Base-by-base conservation (phyloP, 1,139 yeast species). In the Zygotorulaspora mrakii region DNA sequence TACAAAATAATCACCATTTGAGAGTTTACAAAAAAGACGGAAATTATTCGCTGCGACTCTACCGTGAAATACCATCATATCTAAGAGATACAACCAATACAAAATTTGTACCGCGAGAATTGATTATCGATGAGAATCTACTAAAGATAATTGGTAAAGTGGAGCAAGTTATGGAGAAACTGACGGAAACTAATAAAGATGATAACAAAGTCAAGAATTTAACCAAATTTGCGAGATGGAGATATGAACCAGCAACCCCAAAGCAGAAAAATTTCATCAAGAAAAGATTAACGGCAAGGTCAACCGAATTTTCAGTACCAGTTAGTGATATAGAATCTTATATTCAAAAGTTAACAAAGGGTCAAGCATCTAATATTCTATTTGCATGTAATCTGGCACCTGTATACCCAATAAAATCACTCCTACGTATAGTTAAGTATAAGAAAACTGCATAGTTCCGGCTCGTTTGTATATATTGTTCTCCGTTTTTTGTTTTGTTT, bases 321-420 rank as follows among this genome's bases (percentile, higher is more conserved):
- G 27, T 33, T 2, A 31, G 42, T 0, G 49, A 48, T 7, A 53
- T 73, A 3, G 38, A 49, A 5, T 33, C 45, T 1, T 53, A 54
- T 23, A 39, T 71, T 2, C 10, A 35, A 1, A 25, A 35, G 1
- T 27, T 73, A 44, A 54, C 59, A 7, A 67, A 61, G 41, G 57
- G 62, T 3, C 61, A 66, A 17, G 81, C 77, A 0, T 55, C 72
- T 0, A 59, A 64, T 18, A 49, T 78, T 35, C 66, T 77, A 2
- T 76, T 77, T 59, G 79, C 77, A 0, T 37, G 48, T 3, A 43
- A 45, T 8, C 23, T 59, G 14, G 62, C 65, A 3, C 60, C 63
- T 3, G 50, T 50, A 3, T 60, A 44, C 23, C 61, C 62, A 9
- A 11, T 57, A 2, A 45, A 48, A n/a, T 23, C 53, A 13, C 32